These are phyloP conservation scores for Talaromyces sp. DNA, from an alignment of 2,329 filamentous ascomycete species.

Conservation along the genomic window DNA sequence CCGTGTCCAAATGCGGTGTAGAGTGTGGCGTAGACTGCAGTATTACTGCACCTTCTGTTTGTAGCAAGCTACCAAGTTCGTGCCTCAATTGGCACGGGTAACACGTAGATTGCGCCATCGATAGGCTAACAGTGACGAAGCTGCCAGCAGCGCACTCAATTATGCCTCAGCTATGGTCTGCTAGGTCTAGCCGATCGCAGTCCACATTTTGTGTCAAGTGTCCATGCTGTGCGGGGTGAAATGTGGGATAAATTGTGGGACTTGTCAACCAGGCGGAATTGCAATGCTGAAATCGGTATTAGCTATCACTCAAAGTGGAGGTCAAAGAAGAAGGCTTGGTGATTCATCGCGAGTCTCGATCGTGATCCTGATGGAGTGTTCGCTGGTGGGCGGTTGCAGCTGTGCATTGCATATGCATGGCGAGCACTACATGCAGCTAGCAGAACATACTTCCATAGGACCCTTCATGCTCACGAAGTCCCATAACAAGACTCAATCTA, in stretches of 20 bases:
- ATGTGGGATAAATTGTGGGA: not conserved
- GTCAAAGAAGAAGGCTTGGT: not conserved
- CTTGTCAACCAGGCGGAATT: not conserved
- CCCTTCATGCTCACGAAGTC: too few species aligned
- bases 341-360: not conserved
- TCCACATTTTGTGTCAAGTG: not conserved
- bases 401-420: too few species aligned
- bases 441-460: too few species aligned
- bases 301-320: not conserved
- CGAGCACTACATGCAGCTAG: not conserved
- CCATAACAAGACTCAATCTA: too few species aligned
- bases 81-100: not conserved
- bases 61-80: not conserved
- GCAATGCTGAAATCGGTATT: not conserved
- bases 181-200: not conserved
- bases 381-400: too few species aligned
- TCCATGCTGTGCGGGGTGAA: not conserved
- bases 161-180: not conserved
- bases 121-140: not conserved
- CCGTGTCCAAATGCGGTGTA: too few species aligned
- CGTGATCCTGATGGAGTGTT: not conserved
- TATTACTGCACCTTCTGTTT: not conserved
- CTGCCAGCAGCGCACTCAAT: not conserved
- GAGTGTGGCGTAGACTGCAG: too few species aligned
- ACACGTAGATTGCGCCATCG: not conserved